phyloP scores from a whole-genome alignment of 2,329 filamentous ascomycete genomes.

The Penicillium verrucosum region DNA sequence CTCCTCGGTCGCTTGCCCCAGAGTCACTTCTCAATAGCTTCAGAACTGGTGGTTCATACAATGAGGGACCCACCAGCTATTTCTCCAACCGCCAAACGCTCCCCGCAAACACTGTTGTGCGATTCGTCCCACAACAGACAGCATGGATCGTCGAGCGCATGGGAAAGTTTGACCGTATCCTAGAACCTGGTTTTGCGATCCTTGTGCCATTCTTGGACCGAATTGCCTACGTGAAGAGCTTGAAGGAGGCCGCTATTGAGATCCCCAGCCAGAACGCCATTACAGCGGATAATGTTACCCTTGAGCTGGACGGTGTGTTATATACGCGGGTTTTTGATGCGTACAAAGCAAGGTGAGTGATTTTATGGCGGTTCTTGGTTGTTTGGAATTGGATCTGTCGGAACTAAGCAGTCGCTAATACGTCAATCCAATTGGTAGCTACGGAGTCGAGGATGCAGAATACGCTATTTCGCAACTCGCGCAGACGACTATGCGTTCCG shows the following conservation, averaged over 20 bases:
- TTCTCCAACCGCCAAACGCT: constrained; percentile 65
- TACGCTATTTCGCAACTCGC: constrained; percentile 98
- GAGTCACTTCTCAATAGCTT: constrained; percentile 35
- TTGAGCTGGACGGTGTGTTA: constrained; percentile 91
- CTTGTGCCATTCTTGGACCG: constrained; percentile 88
- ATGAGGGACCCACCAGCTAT: constrained; percentile 63
- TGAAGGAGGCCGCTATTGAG: constrained; percentile 95
- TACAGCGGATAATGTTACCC: constrained; percentile 95
- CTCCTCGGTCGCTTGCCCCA: constrained; percentile 28
- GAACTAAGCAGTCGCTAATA: not conserved
- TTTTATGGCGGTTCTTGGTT: not conserved
- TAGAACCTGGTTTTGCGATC: constrained; percentile 86
- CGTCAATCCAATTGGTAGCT: constrained; percentile 53
- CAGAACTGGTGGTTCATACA: constrained; percentile 21
- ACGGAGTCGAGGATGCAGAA: constrained; percentile 96
- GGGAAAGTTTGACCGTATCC: constrained; percentile 92
- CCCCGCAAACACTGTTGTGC: constrained; percentile 89
- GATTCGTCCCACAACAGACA: constrained; percentile 98
- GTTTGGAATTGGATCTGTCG: constrained; percentile 2
- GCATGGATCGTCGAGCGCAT: constrained; percentile 99
- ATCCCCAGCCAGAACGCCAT: constrained; percentile 98
- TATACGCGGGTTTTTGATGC: constrained; percentile 97
- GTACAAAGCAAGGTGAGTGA: constrained; percentile 82
- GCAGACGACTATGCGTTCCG: constrained; percentile 97
- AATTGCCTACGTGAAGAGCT: constrained; percentile 94